Conservation (phyloP, 768 basidiomycete genomes). For the Roridomyces roridus region DNA sequence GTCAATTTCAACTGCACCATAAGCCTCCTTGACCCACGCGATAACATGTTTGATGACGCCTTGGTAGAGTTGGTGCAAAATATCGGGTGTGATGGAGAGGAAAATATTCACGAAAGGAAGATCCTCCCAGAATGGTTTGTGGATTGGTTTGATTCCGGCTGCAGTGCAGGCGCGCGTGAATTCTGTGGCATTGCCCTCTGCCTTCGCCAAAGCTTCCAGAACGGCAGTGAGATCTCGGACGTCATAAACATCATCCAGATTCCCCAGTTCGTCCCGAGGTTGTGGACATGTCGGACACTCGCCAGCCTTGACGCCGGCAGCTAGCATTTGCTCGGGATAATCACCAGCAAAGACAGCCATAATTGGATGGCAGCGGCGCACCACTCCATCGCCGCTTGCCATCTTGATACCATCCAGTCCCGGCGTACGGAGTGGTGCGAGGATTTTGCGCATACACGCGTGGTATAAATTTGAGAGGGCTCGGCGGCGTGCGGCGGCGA, state of each 20-base stretch:
- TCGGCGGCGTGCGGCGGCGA: slow-evolving; percentile 19
- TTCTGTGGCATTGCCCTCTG: background rate
- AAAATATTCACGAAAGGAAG: slow-evolving; percentile 34
- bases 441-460: slow-evolving; percentile 35
- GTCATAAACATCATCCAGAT: background rate
- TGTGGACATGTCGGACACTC: slow-evolving; percentile 17
- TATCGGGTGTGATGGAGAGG: slow-evolving; percentile 35
- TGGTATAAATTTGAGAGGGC: slow-evolving; percentile 43
- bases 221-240: background rate
- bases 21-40: slow-evolving; percentile 24
- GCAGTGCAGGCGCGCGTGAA: background rate
- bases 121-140: slow-evolving; percentile 30
- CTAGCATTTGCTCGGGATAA: slow-evolving; percentile 30
- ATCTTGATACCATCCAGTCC: slow-evolving; percentile 1
- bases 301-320: slow-evolving; percentile 18
- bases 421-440: slow-evolving; percentile 33
- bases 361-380: slow-evolving; percentile 30
- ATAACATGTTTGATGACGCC: slow-evolving; percentile 39
- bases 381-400: slow-evolving; percentile 13
- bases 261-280: background rate
- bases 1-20: slow-evolving; percentile 30
- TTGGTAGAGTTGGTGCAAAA: slow-evolving; percentile 41
- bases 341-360: slow-evolving; percentile 23
- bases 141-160: background rate
- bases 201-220: background rate